Evolutionary conservation across 176 grass and related monocot species (phyloP), one percentile per base, ranked within the genome.

Genomic region (Oryza glaberrima): DNA sequence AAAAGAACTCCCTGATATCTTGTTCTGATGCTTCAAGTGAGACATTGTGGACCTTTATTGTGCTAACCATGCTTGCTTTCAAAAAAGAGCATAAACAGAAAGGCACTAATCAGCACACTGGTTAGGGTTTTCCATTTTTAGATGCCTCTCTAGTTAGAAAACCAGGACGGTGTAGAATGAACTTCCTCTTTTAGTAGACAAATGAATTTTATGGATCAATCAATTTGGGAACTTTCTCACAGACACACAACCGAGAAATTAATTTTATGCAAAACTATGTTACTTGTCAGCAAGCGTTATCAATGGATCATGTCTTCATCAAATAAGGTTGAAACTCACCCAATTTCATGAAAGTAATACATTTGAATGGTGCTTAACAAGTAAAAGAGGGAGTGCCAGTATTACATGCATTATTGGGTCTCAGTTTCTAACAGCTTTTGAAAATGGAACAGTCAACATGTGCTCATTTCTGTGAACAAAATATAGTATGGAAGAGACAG

Each of bases 1-100:
- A 85, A 70, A 91, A 96, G 67, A 96, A 96, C 80, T 96, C 94
- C 51, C 72, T 91, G 40, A 96, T 84, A 77, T 91, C 86, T 80
- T 84, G 86, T 65, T 96, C 79, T 14, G 91, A 89, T 67, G 88
- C 88, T 72, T 85, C 70, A 43, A 93, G 91, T 30, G 91, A 93
- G 68, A 93, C 91, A 91, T 91, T 91, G 65, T 90, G 91, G 77
- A 96, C 86, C 84, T 93, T 96, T 49, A 96, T 46, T 6, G 88
- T 96, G 73, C 80, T 84, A 69, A 44, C 69, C 88, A 87, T 90
- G 80, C 28, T 86, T 83, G 28, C 75, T 81, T 87, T 82, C 17
- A 85, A 85, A 72, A 85, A 77, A 25, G 46, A 7, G 40, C 74
- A 45, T 20, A 4, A 75, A n/a, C 68, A 78, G 0, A 73, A 87